Evolutionary conservation across 192 early-diverging fungal genomes (phyloP).

Genomic region (Anaeromyces robustus): DNA sequence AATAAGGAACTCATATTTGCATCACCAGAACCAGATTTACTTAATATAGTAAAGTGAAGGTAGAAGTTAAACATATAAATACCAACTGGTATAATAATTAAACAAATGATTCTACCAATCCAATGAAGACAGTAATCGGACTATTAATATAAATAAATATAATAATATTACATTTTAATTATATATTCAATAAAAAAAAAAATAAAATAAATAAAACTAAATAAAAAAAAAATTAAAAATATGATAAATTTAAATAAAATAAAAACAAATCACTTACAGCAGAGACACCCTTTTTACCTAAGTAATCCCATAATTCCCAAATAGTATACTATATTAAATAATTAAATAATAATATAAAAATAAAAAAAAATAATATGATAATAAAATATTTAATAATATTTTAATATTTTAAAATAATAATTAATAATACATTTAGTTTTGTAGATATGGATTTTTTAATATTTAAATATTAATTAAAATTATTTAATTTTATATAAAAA

Average conservation of each 20-base stretch:
- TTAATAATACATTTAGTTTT: too few species aligned
- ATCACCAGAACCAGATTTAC: constrained; percentile 68
- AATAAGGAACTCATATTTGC: constrained; percentile 92
- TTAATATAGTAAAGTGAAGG: constrained; percentile 78
- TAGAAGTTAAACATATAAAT: constrained; percentile 74
- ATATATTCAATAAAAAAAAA: constrained; percentile 12
- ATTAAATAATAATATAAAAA: background rate
- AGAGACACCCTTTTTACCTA: background rate
- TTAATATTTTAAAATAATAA: too few species aligned
- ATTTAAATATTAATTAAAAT: too few species aligned
- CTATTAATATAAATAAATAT: constrained; percentile 7
- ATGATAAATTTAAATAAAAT: constrained; percentile 74
- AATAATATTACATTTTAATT: constrained; percentile 27
- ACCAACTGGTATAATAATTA: constrained; percentile 65
- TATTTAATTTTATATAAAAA: too few species aligned
- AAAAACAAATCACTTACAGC: background rate
- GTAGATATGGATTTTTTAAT: too few species aligned
- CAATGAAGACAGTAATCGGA: constrained; percentile 61
- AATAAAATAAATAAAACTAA: background rate
- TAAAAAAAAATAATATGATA: too few species aligned
- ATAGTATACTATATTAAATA: background rate
- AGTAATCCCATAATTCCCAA: background rate
- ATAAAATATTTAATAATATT: too few species aligned
- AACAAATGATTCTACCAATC: constrained; percentile 56
- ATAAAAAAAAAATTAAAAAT: constrained; percentile 17